Percentiles rank a stretch among this genome's conserved stretches.
Conservation (phyloP, 495 filamentous ascomycete genomes). For the Cenococcum geophilum region DNA sequence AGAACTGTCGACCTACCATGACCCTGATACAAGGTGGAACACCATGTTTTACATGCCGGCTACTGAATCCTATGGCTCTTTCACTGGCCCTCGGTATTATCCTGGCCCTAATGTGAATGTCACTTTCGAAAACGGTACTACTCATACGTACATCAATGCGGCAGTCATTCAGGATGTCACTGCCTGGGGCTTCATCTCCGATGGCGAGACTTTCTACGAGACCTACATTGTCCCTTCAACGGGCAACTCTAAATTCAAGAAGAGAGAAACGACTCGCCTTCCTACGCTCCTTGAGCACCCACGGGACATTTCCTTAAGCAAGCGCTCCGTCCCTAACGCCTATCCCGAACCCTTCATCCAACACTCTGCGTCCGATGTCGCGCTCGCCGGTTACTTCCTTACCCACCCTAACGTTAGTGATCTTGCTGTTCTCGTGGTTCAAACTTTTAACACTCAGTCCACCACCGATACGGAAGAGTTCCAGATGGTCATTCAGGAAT, state of each 20-base stretch:
- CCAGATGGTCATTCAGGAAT: constrained; percentile 20
- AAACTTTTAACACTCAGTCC: constrained; percentile 27
- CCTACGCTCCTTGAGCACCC: constrained; percentile 16
- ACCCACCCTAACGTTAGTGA: constrained; percentile 11
- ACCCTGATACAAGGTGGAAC: constrained; percentile 29
- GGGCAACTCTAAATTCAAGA: constrained; percentile 16
- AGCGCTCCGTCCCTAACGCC: constrained; percentile 9
- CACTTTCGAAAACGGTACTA: constrained; percentile 26
- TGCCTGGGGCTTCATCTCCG: constrained; percentile 15
- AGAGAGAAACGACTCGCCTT: constrained; percentile 10
- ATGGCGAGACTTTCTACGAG: constrained; percentile 22
- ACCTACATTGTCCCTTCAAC: constrained; percentile 12
- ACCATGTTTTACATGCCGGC: constrained; percentile 29
- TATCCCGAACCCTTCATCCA: constrained; percentile 23
- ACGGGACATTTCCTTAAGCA: constrained; percentile 2
- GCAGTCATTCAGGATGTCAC: constrained; percentile 17
- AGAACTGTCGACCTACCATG: constrained; percentile 22
- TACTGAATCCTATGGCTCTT: constrained; percentile 24
- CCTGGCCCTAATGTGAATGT: constrained; percentile 21
- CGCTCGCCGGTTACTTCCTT: constrained; percentile 29
- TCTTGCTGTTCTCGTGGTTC: constrained; percentile 25
- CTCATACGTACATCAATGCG: constrained; percentile 15
- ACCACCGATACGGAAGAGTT: constrained; percentile 17
- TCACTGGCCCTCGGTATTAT: constrained; percentile 25
- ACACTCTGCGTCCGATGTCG: constrained; percentile 18